phyloP scores from a whole-genome alignment of 2,329 filamentous ascomycete genomes.

The Lizonia empirigonia region DNA sequence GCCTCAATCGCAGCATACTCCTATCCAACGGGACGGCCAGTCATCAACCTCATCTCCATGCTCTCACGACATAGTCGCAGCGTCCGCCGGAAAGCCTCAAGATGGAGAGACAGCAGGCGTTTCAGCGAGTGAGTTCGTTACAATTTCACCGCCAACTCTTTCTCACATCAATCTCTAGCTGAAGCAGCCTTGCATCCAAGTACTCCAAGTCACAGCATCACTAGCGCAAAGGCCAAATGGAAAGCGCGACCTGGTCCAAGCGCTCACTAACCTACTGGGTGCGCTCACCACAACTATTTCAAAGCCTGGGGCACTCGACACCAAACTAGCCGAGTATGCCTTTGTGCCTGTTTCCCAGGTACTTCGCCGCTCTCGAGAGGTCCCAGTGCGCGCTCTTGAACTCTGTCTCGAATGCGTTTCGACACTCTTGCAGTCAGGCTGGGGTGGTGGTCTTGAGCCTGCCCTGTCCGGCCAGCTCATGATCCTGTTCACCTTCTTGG shows the following conservation, averaged over 20 bases:
- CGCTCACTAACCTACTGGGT: constrained; percentile 54
- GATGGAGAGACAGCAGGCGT: constrained; percentile 49
- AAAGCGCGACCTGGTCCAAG: constrained; percentile 54
- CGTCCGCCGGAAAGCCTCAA: constrained; percentile 3
- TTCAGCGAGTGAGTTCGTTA: constrained; percentile 41
- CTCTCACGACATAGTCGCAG: background rate
- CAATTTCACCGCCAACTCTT: background rate
- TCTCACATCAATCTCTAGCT: constrained; percentile 50
- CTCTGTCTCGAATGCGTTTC: constrained; percentile 75
- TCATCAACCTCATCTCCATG: background rate
- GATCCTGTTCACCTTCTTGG: constrained; percentile 80
- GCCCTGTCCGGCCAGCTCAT: constrained; percentile 83
- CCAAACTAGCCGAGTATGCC: constrained; percentile 87
- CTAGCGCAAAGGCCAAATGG: constrained; percentile 55
- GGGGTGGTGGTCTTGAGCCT: constrained; percentile 72
- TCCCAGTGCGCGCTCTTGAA: constrained; percentile 76
- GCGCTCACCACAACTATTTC: constrained; percentile 45
- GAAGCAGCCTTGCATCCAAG: constrained; percentile 63
- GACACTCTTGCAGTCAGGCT: constrained; percentile 76
- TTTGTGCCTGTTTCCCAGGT: constrained; percentile 93
- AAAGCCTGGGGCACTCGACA: constrained; percentile 63
- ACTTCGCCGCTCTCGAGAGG: constrained; percentile 73
- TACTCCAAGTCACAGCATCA: constrained; percentile 60
- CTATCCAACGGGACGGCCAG: background rate
- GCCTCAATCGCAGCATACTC: too few species aligned